Base-by-base conservation (phyloP, 306 rosid genomes). In the Luffa acutangula region DNA sequence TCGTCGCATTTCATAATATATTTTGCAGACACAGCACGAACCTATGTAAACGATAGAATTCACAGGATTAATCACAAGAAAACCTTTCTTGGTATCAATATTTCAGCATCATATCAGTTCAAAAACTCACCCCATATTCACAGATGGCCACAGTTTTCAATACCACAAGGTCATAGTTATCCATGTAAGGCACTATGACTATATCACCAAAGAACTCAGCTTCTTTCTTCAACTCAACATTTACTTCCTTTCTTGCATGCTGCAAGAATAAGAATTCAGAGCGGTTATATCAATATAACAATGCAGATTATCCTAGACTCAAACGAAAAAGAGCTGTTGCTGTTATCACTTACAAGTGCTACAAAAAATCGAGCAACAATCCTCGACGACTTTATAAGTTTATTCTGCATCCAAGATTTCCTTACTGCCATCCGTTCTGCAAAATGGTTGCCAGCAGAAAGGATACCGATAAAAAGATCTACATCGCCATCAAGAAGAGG, bases 371-470 rank as follows among this genome's bases (percentile, higher is more conserved):
- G 99, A 70, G 90, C 94, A 41, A 91, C 94, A 75, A 88, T 97
- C 56, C 81, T 85, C 13, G 96, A 93, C n/a, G 97, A 90, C 80
- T 80, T 86, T 78, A 95, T 85, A 63, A 90, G 90, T 75, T 49
- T 83, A 83, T 95, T 93, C 81, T 90, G 97, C 97, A 92, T 91
- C 99, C 99, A 95, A 56, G 99, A 92, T 86, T 89, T 95, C 86
- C 99, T 90, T 10, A 83, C 91, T 9, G 99, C 97, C 99, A 95
- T 95, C 80, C 99, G 85, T 89, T 95, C 99, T 0, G 96, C 91
- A 65, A 95, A 95, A 88, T 95, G 98, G 86, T 93, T 95, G 75
- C 98, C 98, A 72, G 99, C 99, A 36, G 99, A 95, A 74, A 95
- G 99, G 78, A 95, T 86, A 53, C 99, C 99, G 8, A 95, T 78